Conservation (phyloP, 129 eudicot genomes). For the Artemisia annua region DNA sequence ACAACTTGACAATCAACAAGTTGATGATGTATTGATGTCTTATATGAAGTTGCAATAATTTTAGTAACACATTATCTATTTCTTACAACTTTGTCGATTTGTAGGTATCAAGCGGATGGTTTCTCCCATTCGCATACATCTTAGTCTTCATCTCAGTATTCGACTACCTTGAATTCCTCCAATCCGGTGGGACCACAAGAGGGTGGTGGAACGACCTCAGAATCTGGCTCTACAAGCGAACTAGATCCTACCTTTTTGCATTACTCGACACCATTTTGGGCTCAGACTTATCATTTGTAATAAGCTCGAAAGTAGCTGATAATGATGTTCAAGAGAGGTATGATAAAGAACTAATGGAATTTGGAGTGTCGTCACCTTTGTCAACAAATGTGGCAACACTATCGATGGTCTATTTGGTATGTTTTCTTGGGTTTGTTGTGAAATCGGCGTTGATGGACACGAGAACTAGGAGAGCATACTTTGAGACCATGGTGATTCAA, state of each 20-base stretch:
- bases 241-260: constrained; percentile 72
- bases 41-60: not conserved
- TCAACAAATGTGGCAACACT: constrained; percentile 41
- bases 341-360: constrained; percentile 72
- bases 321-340: constrained; percentile 48
- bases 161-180: constrained; percentile 51
- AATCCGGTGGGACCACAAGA: constrained; percentile 54
- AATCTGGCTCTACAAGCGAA: constrained; percentile 81
- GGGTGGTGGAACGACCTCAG: constrained; percentile 96
- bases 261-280: constrained; percentile 54
- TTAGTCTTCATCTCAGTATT: constrained; percentile 30
- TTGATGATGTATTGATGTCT: too few species aligned
- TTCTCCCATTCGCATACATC: constrained; percentile 62
- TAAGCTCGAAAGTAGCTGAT: constrained; percentile 60
- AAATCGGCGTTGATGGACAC: constrained; percentile 13
- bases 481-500: constrained; percentile 47
- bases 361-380: constrained; percentile 66
- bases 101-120: constrained; percentile 72
- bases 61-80: not conserved
- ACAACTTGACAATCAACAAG: too few species aligned
- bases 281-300: constrained; percentile 49
- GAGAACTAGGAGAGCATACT: not conserved
- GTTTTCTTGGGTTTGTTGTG: constrained; percentile 37
- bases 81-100: not conserved
- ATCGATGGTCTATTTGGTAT: constrained; percentile 63